Evolutionary conservation across 768 basidiomycete genomes (phyloP).

Genomic region (Omphalotus guepiniiformis): DNA sequence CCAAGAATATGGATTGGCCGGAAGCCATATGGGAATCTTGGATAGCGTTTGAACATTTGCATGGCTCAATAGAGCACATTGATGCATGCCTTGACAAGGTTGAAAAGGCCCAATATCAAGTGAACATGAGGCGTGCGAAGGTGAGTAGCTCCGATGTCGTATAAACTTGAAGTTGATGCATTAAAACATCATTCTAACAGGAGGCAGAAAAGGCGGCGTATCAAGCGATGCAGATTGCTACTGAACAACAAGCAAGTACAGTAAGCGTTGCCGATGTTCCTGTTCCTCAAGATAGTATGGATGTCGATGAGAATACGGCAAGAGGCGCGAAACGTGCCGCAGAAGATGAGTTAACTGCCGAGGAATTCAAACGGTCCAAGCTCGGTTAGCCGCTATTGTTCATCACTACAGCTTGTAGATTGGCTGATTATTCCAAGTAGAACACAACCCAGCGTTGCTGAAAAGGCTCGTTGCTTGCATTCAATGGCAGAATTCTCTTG

Average conservation of each 20-base stretch:
- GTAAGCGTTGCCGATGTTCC: slow-evolving; percentile 28
- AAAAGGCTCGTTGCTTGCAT: slow-evolving; percentile 47
- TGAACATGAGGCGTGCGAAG: slow-evolving; percentile 60
- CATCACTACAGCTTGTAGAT: slow-evolving; percentile 1
- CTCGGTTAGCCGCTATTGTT: slow-evolving; percentile 40
- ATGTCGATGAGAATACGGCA: slow-evolving; percentile 32
- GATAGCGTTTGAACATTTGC: slow-evolving; percentile 79
- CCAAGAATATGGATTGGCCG: slow-evolving; percentile 87
- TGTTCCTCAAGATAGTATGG: slow-evolving; percentile 32
- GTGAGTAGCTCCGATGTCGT: slow-evolving; percentile 31
- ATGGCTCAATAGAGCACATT: slow-evolving; percentile 68
- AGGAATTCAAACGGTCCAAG: slow-evolving; percentile 53
- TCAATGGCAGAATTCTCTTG: not conserved
- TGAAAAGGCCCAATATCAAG: slow-evolving; percentile 58
- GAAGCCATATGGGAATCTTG: slow-evolving; percentile 93
- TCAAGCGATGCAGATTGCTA: slow-evolving; percentile 42
- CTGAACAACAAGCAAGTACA: slow-evolving; percentile 34
- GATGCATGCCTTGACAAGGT: slow-evolving; percentile 60
- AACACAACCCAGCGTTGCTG: slow-evolving; percentile 41
- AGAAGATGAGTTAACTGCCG: slow-evolving; percentile 42
- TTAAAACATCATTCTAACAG: slow-evolving; percentile 26
- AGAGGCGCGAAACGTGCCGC: slow-evolving; percentile 59
- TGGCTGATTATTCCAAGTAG: slow-evolving; percentile 21
- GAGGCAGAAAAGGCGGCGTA: slow-evolving; percentile 59
- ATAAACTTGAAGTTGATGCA: not conserved